Evolutionary conservation across 257 asterid species (phyloP).

Genomic region (Schizonepeta tenuifolia): DNA sequence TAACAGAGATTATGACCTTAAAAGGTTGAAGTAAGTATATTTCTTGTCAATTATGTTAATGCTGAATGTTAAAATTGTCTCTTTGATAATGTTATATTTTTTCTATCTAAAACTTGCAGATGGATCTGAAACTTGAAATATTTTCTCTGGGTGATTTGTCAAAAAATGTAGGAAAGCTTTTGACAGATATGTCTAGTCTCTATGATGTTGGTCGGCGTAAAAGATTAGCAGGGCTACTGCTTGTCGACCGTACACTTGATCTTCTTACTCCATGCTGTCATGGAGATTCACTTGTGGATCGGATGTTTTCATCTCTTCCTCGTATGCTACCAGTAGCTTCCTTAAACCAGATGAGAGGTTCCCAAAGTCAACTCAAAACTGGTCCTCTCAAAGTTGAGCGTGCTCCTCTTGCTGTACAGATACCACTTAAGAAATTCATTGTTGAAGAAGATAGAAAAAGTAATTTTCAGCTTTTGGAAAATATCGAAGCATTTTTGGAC

Average conservation of each 20-base stretch:
- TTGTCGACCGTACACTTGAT: conserved; percentile 94
- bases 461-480: conserved; percentile 64
- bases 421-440: conserved; percentile 66
- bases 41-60: conserved; percentile 14
- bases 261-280: conserved; percentile 98
- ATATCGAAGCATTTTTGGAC: conserved; percentile 74
- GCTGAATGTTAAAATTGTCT: conserved; percentile 8
- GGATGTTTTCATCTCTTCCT: conserved; percentile 79
- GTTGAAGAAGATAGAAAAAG: conserved; percentile 49
- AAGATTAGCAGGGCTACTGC: conserved; percentile 88
- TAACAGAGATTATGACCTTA: neutral
- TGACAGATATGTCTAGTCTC: conserved; percentile 97
- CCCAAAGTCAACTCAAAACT: conserved; percentile 59
- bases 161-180: conserved; percentile 84
- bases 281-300: conserved; percentile 96
- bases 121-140: conserved; percentile 98
- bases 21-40: neutral
- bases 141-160: conserved; percentile 96
- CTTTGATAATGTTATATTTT: conserved; percentile 31
- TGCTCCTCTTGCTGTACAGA: conserved; percentile 74
- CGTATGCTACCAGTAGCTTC: conserved; percentile 60
- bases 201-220: conserved; percentile 95
- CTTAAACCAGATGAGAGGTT: conserved; percentile 53
- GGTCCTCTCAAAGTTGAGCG: conserved; percentile 58
- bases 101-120: conserved; percentile 63